Evolutionary conservation across 1,139 yeast species (phyloP), one percentile per base, ranked within the genome.

Genomic region (Yamadazyma diddensiae): DNA sequence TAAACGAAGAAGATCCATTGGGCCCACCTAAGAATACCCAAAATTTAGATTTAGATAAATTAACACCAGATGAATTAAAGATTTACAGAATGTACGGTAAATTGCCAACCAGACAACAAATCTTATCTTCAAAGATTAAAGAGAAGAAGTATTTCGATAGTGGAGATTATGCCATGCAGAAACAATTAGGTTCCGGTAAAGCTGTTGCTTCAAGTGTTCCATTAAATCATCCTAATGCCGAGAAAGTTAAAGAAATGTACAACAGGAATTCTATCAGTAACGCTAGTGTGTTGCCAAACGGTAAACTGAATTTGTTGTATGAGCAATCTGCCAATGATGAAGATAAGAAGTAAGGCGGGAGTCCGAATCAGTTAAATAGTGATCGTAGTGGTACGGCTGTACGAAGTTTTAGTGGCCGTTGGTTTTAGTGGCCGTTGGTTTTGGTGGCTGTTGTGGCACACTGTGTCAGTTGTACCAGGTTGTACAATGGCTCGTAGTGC

Each of bases 111-210:
- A 81, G 83, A 35, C 84, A 84, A 39, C 97, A 90, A 44, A 69
- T 92, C 23, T 72, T 92, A 39, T 74, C 85, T 36, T 78, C 83
- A 45, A 87, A 86, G 57, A 65, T 83, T 46, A 82, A 82, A 56
- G 97, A 92, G 49, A 79, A 96, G 50, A 88, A 88, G 62, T 92
- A 83, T 60, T 94, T 92, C 53, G 99, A 92, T 52, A 85, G 95
- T 40, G 98, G 98, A 15, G 99, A 92, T 60, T 92, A 94, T 56
- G 97, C 97, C 16, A 77, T 92, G 77, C 87, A 86, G 45, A 82
- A 88, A 37, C 73, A 68, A 43, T 46, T 63, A 34, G 69, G 67
- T 1, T 18, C 30, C 10, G 36, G 34, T 11, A 36, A 37, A 15
- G 29, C 32, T n/a, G 39, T 44, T 23, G 31, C 45, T 13, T 59